Conservation (phyloP, 768 basidiomycete genomes). For the Amanita phalloides region DNA sequence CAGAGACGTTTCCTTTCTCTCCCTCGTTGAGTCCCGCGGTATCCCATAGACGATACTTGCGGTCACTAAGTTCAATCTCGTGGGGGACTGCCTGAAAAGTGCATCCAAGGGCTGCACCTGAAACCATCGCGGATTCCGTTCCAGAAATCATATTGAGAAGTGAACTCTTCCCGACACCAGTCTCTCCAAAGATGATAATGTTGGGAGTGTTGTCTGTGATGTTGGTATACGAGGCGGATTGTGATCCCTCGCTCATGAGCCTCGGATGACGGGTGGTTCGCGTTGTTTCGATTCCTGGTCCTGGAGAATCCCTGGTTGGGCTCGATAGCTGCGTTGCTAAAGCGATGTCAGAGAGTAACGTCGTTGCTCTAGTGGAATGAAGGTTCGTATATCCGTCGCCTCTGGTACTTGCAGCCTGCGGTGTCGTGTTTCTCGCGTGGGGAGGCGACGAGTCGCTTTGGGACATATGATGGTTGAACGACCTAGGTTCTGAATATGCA, state of each 20-base stretch:
- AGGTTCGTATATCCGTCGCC: not conserved
- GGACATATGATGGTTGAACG: not conserved
- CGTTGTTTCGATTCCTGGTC: not conserved
- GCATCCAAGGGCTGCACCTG: conserved; percentile 18
- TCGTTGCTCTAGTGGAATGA: not conserved
- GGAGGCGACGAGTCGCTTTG: not conserved
- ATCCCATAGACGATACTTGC: conserved; percentile 19
- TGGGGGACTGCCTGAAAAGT: conserved; percentile 18
- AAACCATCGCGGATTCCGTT: conserved; percentile 13
- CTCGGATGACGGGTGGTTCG: not conserved
- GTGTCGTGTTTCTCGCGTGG: not conserved
- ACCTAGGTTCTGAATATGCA: not conserved
- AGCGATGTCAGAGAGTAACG: not conserved
- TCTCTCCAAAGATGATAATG: conserved; percentile 8
- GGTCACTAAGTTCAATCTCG: conserved; percentile 15
- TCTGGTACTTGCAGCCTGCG: not conserved
- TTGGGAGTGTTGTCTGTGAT: conserved; percentile 1
- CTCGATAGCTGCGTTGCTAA: not conserved
- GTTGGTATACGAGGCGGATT: not conserved
- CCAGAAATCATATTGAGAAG: conserved; percentile 22
- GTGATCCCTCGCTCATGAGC: not conserved
- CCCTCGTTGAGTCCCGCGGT: conserved; percentile 24
- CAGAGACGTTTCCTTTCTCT: conserved; percentile 16
- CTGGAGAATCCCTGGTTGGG: not conserved
- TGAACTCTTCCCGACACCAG: conserved; percentile 19